These are phyloP conservation scores for Coprinopsis cinerea DNA, from an alignment of 768 basidiomycete species.

Conservation along the genomic window DNA sequence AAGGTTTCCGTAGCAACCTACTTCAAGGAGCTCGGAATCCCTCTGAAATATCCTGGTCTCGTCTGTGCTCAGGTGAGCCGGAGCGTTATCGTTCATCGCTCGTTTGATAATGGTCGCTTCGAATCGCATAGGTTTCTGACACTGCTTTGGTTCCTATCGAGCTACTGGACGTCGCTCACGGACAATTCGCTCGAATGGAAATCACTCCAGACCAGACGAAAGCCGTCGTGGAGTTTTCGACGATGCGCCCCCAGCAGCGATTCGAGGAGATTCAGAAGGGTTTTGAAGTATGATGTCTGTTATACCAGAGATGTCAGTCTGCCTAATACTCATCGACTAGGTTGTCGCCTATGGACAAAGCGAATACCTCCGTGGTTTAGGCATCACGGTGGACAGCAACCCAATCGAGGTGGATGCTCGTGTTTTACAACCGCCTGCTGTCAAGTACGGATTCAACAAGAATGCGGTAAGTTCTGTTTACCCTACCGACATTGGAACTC, in stretches of 20 bases:
- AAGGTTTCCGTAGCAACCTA: constrained; percentile 38
- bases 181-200: constrained; percentile 68
- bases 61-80: constrained; percentile 53
- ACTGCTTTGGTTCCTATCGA: constrained; percentile 52
- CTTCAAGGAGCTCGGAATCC: constrained; percentile 17
- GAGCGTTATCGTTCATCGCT: not conserved
- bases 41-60: constrained; percentile 42
- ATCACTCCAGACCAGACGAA: constrained; percentile 61
- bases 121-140: not conserved
- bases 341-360: constrained; percentile 67
- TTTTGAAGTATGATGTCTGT: constrained; percentile 33
- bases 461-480: constrained; percentile 37
- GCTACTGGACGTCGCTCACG: constrained; percentile 51
- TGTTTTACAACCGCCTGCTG: constrained; percentile 54
- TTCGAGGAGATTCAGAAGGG: constrained; percentile 49
- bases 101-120: not conserved
- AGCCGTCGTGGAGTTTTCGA: constrained; percentile 60
- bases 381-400: constrained; percentile 51
- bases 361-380: constrained; percentile 69
- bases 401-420: constrained; percentile 59
- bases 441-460: constrained; percentile 65
- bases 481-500: constrained; percentile 6
- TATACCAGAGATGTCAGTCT: constrained; percentile 10
- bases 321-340: constrained; percentile 28
- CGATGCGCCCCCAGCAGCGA: constrained; percentile 53